Evolutionary conservation across 2,329 filamentous ascomycete species (phyloP).

Genomic region (Paraphoma chrysanthemicola): DNA sequence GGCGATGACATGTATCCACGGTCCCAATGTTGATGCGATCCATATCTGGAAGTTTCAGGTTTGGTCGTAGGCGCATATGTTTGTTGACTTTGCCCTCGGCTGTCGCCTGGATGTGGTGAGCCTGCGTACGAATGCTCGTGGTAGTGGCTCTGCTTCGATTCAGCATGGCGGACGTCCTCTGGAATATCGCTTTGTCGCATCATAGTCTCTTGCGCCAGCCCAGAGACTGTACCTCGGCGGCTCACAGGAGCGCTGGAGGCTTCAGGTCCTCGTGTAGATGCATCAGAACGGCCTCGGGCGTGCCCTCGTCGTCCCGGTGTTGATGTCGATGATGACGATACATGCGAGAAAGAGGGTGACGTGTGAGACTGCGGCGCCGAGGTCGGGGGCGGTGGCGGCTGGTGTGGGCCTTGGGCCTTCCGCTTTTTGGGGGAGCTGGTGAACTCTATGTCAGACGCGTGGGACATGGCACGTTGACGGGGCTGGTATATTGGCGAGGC

Average conservation of each 20-base stretch:
- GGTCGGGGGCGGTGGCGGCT: conserved; percentile 59
- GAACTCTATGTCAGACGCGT: conserved; percentile 64
- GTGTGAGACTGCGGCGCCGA: conserved; percentile 57
- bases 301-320: conserved; percentile 66
- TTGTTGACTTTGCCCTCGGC: conserved; percentile 32
- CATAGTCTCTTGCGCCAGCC: conserved; percentile 38
- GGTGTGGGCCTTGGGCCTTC: conserved; percentile 69
- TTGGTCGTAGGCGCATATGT: conserved; percentile 34
- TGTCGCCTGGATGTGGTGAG: conserved; percentile 32
- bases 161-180: conserved; percentile 31
- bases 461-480: conserved; percentile 58
- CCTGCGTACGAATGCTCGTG: conserved; percentile 26
- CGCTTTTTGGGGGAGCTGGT: conserved; percentile 85
- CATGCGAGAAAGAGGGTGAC: conserved; percentile 61
- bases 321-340: conserved; percentile 61
- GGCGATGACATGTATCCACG: conserved; percentile 43
- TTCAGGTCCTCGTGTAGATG: conserved; percentile 54
- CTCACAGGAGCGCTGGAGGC: conserved; percentile 39
- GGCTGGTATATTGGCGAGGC: conserved; percentile 48
- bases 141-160: conserved; percentile 26
- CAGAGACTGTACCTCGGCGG: conserved; percentile 41
- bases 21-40: conserved; percentile 40
- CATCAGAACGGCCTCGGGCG: conserved; percentile 70
- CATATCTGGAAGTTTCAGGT: conserved; percentile 44
- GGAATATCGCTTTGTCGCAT: conserved; percentile 32